phyloP scores from a whole-genome alignment of 306 rosid genomes.

The Luffa acutangula region DNA sequence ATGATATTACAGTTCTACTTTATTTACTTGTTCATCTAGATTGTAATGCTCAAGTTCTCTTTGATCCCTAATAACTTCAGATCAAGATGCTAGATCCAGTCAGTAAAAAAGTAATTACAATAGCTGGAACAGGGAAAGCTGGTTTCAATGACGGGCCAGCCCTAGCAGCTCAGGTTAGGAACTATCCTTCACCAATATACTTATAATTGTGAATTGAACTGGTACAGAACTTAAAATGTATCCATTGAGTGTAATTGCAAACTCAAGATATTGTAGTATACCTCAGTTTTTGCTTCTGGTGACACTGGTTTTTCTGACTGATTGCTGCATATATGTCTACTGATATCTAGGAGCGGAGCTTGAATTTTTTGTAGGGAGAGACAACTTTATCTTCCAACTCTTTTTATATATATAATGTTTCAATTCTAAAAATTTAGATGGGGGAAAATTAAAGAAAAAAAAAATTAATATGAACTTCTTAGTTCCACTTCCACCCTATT shows the following conservation, averaged over 20 bases:
- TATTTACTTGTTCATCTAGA: neutral
- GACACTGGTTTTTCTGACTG: neutral
- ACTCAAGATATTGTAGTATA: neutral
- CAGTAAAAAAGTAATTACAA: conserved; percentile 63
- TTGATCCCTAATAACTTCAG: conserved; percentile 33
- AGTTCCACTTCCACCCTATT: neutral
- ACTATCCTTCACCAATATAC: neutral
- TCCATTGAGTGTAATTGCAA: neutral
- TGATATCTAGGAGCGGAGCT: neutral
- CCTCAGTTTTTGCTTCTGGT: neutral
- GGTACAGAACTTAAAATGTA: neutral
- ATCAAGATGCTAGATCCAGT: conserved; percentile 76
- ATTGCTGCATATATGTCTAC: neutral
- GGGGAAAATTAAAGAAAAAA: neutral
- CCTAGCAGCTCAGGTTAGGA: conserved; percentile 59
- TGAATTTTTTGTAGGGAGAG: neutral
- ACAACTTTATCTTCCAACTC: neutral
- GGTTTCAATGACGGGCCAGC: conserved; percentile 76
- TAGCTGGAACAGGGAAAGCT: conserved; percentile 87
- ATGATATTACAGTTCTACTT: neutral
- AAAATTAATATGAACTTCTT: neutral
- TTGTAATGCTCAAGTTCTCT: neutral
- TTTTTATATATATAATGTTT: neutral
- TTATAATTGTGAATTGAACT: conserved; percentile 1
- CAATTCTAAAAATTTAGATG: neutral